A percentile compares a stretch with the other conserved stretches of the same genome.
phyloP scores from a whole-genome alignment of 2,329 filamentous ascomycete species.

The Penicillium aurantiogriseum region DNA sequence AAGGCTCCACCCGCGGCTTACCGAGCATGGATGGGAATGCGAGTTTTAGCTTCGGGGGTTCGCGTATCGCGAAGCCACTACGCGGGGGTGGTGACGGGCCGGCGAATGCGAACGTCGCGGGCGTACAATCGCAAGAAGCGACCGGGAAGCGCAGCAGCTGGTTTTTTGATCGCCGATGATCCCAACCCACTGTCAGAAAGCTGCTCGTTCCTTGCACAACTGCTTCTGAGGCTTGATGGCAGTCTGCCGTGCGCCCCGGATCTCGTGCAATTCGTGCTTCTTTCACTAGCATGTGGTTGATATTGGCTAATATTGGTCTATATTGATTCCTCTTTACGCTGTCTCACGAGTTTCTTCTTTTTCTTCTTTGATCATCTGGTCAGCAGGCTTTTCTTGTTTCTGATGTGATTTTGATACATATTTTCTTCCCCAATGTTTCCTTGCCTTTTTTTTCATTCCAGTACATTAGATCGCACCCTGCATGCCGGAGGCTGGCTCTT shows the following conservation, averaged over 20 bases:
- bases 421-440: background rate
- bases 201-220: conserved; percentile 17
- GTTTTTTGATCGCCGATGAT: conserved; percentile 50
- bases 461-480: conserved; percentile 26
- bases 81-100: conserved; percentile 50
- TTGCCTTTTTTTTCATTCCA: conserved; percentile 8
- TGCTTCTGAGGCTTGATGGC: conserved; percentile 16
- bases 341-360: conserved; percentile 22
- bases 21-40: conserved; percentile 62
- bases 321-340: conserved; percentile 19
- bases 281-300: conserved; percentile 21
- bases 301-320: background rate
- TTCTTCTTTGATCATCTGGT: conserved; percentile 7
- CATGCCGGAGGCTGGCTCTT: conserved; percentile 17
- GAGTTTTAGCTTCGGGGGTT: conserved; percentile 68
- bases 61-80: conserved; percentile 64
- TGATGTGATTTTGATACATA: conserved; percentile 8
- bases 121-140: conserved; percentile 67
- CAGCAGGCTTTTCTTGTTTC: background rate
- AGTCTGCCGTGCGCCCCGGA: conserved; percentile 18
- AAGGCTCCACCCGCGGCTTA: conserved; percentile 82
- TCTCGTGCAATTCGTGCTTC: conserved; percentile 20
- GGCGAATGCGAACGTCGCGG: conserved; percentile 34
- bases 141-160: conserved; percentile 60
- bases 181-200: conserved; percentile 12